A percentile compares a stretch with the other conserved stretches of the same genome.
Conservation (phyloP, 2,329 filamentous ascomycete genomes). For the Fusarium luffae region DNA sequence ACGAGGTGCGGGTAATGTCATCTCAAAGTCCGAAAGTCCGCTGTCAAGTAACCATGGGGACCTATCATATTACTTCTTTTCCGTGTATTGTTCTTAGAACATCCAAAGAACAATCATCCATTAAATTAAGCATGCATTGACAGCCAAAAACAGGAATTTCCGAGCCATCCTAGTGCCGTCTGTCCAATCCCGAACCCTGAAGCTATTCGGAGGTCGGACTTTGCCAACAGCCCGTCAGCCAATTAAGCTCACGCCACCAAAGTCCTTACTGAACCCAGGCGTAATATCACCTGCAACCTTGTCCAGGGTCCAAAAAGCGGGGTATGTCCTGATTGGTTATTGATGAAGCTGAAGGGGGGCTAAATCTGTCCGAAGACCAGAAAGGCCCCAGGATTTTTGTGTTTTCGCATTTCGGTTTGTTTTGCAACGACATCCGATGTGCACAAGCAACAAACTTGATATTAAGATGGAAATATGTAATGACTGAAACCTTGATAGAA, state of each 20-base stretch:
- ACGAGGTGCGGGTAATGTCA: conserved; percentile 1
- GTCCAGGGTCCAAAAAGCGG: neutral
- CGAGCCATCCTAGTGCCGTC: neutral
- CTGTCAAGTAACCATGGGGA: neutral
- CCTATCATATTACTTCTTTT: neutral
- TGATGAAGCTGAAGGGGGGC: neutral
- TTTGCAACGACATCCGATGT: neutral
- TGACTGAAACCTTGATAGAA: too few relatives aligned
- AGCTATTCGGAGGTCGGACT: conserved; percentile 7
- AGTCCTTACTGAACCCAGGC: neutral
- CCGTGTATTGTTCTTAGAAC: neutral
- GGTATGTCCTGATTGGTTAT: neutral
- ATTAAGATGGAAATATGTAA: neutral
- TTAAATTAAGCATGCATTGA: neutral
- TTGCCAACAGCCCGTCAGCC: neutral
- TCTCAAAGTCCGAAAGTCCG: neutral
- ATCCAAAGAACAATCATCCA: neutral
- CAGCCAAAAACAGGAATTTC: neutral
- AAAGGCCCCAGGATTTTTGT: neutral
- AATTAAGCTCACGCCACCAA: neutral
- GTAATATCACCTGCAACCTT: neutral
- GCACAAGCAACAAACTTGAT: neutral
- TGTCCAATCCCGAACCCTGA: neutral
- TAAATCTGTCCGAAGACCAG: neutral
- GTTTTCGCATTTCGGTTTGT: conserved; percentile 6